phyloP scores from a whole-genome alignment of 23 red algal species.

The Gracilariopsis chorda region DNA sequence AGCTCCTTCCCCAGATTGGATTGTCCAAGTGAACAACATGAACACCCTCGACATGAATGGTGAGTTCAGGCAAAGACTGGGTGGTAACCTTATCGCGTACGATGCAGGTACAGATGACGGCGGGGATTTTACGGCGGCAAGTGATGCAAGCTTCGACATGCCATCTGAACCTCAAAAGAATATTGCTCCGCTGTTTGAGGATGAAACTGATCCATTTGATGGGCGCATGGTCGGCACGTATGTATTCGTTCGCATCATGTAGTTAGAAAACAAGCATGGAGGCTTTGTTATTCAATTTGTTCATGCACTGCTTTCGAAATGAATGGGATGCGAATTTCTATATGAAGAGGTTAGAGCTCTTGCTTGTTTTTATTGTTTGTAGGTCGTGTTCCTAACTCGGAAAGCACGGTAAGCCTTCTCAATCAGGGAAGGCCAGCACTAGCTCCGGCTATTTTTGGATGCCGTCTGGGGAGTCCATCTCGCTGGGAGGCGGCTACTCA shows the following conservation, averaged over 20 bases:
- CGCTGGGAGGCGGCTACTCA: too few species aligned
- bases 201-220: conserved; percentile 21
- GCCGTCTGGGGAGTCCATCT: too few species aligned
- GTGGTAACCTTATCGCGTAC: conserved; percentile 27
- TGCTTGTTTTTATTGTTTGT: too few species aligned
- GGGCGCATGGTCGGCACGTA: neutral
- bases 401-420: too few species aligned
- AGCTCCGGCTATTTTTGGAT: too few species aligned
- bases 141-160: conserved; percentile 30
- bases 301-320: too few species aligned
- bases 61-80: neutral
- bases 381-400: too few species aligned
- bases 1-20: conserved; percentile 56
- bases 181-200: conserved; percentile 51
- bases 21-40: conserved; percentile 45
- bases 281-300: too few species aligned
- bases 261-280: too few species aligned
- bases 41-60: neutral
- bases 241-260: conserved; percentile 1
- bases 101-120: conserved; percentile 51
- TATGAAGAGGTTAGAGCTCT: too few species aligned
- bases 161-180: conserved; percentile 37
- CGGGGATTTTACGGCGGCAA: conserved; percentile 7
- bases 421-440: too few species aligned
- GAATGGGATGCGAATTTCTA: too few species aligned